Conservation (phyloP, 768 basidiomycete species). For the Leccinum obscurum region DNA sequence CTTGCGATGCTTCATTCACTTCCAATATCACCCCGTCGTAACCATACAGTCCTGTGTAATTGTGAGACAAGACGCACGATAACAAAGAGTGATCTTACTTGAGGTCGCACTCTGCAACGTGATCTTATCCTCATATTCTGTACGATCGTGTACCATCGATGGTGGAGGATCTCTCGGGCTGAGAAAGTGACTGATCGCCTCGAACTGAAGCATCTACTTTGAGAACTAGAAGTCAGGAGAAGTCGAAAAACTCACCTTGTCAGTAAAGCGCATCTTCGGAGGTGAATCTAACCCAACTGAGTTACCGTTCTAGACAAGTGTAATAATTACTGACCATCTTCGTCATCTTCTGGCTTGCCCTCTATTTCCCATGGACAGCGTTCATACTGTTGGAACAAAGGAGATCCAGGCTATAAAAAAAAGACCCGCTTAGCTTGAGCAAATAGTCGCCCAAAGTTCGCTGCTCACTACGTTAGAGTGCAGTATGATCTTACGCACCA, state of each 20-base stretch:
- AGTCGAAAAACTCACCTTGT: conserved; percentile 48
- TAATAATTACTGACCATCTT: conserved; percentile 57
- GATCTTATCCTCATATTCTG: conserved; percentile 71
- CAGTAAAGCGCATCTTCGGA: conserved; percentile 69
- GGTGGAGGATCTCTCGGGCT: conserved; percentile 72
- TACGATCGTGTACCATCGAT: conserved; percentile 79
- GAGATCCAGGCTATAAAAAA: conserved; percentile 75
- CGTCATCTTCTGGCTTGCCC: conserved; percentile 76
- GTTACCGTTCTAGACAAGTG: background rate
- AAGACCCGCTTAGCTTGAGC: conserved; percentile 1
- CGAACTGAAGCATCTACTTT: conserved; percentile 50
- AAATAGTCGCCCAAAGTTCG: background rate
- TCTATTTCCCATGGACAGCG: conserved; percentile 91
- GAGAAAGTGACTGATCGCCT: conserved; percentile 76
- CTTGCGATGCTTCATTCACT: conserved; percentile 74
- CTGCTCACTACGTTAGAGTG: conserved; percentile 82
- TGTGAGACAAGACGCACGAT: conserved; percentile 1
- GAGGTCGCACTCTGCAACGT: conserved; percentile 68
- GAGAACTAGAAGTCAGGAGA: background rate
- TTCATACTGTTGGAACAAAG: conserved; percentile 88
- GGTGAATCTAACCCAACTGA: conserved; percentile 56
- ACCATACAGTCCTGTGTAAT: conserved; percentile 48
- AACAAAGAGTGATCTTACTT: conserved; percentile 44
- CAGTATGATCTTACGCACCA: conserved; percentile 80
- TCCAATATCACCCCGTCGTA: conserved; percentile 84